phyloP scores from a whole-genome alignment of 1,139 yeast genomes.

The Lodderomyces margitis region DNA sequence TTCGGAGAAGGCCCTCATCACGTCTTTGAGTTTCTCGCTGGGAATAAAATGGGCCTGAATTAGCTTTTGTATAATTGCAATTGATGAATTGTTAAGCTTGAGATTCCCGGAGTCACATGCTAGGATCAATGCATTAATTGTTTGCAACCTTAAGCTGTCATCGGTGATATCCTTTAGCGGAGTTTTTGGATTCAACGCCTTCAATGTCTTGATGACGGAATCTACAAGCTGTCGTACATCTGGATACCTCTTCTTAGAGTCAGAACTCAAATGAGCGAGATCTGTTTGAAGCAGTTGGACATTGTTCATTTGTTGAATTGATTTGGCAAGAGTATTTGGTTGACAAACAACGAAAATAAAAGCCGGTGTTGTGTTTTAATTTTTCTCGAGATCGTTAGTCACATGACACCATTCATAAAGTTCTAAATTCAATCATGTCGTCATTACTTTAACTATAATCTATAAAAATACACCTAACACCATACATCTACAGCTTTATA shows the following conservation, averaged over 20 bases:
- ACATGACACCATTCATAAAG: neutral
- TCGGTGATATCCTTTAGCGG: constrained; percentile 21
- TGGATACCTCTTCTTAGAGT: constrained; percentile 65
- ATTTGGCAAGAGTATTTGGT: too few relatives aligned
- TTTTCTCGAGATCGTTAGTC: neutral
- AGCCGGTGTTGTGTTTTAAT: neutral
- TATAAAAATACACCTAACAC: constrained; percentile 15
- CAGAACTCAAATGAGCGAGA: constrained; percentile 57
- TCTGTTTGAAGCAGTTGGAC: constrained; percentile 54
- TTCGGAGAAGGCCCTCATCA: constrained; percentile 67
- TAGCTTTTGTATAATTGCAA: constrained; percentile 65
- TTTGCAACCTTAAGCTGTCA: constrained; percentile 44
- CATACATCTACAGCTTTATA: constrained; percentile 21
- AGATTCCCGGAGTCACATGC: constrained; percentile 76
- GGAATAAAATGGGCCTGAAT: constrained; percentile 52
- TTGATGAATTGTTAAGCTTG: constrained; percentile 67
- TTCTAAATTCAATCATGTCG: neutral
- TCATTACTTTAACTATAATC: neutral
- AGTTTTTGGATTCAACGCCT: constrained; percentile 21
- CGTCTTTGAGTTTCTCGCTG: constrained; percentile 44
- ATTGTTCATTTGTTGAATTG: constrained; percentile 27
- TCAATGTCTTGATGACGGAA: constrained; percentile 50
- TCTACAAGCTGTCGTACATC: constrained; percentile 72
- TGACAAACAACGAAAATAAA: too few relatives aligned
- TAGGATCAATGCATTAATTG: constrained; percentile 66